Base-by-base conservation (phyloP, 1,284 basidiomycete genomes). In the Chalciporus piperatoides region DNA sequence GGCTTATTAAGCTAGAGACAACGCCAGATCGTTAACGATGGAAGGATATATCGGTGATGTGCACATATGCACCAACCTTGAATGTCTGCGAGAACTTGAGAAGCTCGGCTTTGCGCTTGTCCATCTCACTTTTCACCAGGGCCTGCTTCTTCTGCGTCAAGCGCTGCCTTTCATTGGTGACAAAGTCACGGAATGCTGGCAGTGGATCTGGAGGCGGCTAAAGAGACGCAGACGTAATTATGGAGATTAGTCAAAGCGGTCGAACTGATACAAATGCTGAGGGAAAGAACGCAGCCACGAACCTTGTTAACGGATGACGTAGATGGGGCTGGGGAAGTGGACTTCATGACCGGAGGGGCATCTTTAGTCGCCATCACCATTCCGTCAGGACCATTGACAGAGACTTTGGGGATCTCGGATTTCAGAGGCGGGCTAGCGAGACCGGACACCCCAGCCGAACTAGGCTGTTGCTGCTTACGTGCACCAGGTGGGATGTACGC, bases 401-500 rank as follows among this genome's bases (percentile, higher is more conserved):
- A 75, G 41, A 88, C 79, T 63, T 83, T 86, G 17, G 86, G 85
- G 43, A 86, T 59, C 14, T 84, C 83, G 6, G 71, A 49, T 59
- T 78, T 77, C 27, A 65, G 58, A 46, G 71, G 60, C 41, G 52
- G 61, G 35, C 63, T 61, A 30, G 68, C 64, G 54, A 64, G 68
- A 43, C 67, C 57, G 47, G 58, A 48, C 41, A 58, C 47, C 41
- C 56, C 59, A 21, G 52, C 28, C 30, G 56, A 53, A 37, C 35
- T 14, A 37, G 44, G 40, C 17, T 56, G 57, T 28, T 58, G 57
- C 55, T 73, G 56, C 51, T 74, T 81, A 54, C 87, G 81, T 25
- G 92, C 90, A 50, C 85, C 90, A 10, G 94, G 92, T 38, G 96
- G 95, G 35, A 98, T 82, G 64, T 99, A 98, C 24, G 96, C 95